Conservation (phyloP, 176 grass and related monocot species). For the Bonia amplexicaulis region DNA sequence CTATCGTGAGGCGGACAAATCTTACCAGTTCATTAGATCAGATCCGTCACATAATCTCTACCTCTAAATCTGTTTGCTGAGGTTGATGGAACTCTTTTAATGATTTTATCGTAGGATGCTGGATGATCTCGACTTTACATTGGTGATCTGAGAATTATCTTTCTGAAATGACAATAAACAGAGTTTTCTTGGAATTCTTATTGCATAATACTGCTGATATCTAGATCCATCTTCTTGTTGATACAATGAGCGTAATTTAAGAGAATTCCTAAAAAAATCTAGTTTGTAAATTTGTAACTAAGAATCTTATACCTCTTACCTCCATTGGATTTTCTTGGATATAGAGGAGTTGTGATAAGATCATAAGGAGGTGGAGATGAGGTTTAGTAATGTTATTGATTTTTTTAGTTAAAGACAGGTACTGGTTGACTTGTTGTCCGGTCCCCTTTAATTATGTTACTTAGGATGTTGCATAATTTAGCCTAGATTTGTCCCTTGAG, state of each 20-base stretch:
- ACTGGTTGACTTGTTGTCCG: not conserved
- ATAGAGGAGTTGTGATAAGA: not conserved
- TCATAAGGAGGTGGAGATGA: not conserved
- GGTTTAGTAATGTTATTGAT: not conserved
- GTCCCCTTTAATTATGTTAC: not conserved
- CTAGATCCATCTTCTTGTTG: not conserved
- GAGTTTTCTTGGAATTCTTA: not conserved
- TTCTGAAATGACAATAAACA: not conserved
- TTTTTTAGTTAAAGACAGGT: not conserved
- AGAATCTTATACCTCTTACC: not conserved
- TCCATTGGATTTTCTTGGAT: not conserved
- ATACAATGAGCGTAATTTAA: not conserved
- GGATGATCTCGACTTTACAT: conserved; percentile 8
- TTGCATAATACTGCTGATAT: not conserved
- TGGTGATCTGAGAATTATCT: conserved; percentile 17
- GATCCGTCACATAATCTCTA: conserved; percentile 17
- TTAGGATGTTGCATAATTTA: not conserved
- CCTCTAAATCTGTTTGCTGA: conserved; percentile 9
- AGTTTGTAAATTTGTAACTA: not conserved
- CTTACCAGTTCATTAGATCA: conserved; percentile 10
- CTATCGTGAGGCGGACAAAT: conserved; percentile 58
- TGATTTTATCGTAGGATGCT: conserved; percentile 15
- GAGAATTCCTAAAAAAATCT: not conserved
- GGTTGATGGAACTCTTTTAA: conserved; percentile 20
- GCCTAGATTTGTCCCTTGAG: not conserved